Evolutionary conservation across 805 yeast genomes (phyloP), one percentile per base, ranked within the genome.

Genomic region (Wickerhamiella occidentalis): DNA sequence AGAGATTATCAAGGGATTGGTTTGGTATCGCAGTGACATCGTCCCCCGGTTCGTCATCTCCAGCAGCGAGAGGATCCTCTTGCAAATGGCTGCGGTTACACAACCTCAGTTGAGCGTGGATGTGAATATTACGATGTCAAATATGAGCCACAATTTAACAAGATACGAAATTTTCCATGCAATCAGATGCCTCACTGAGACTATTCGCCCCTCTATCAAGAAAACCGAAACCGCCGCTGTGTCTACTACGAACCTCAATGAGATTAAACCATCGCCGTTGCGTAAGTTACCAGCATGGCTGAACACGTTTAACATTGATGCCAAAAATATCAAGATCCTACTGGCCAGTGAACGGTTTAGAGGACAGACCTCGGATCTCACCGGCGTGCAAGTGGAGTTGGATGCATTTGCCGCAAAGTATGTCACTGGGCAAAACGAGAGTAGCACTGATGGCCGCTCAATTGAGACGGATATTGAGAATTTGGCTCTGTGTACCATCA

Each of bases 121-220:
- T 13, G 37, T 62, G 5, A 42, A 47, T 12, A 64, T 58, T 5
- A 29, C 44, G 17, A 52, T 66, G 15, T 46, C 53, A 25, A 55
- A 55, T 23, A 58, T 64, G 23, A 56, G 59, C 23, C 51, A 65
- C 28, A 46, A 55, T 5, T 54, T 62, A 17, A 55, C 64, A 11
- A 57, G 60, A 42, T 58, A 57, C 26, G 69, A 66, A 47, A 58
- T 67, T 13, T 58, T 66, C 55, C 51, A 58, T 22, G 61, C 60
- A 3, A 47, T 65, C 9, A 58, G 66, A 15, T 58, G 58, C 38
- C 48, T 49, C 5, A 33, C 33, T 22, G 37, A 30, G 9, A 33
- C 48, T 2, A 45, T 45, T 12, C 30, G 43, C 18, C 48, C 42
- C n/a, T 17, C 41, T 3, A 6, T 35, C 35, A 19, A 13, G 23